Evolutionary conservation across 1,284 basidiomycete genomes (phyloP), one percentile per base, ranked within the genome.

Genomic region (Puccinia coronata): DNA sequence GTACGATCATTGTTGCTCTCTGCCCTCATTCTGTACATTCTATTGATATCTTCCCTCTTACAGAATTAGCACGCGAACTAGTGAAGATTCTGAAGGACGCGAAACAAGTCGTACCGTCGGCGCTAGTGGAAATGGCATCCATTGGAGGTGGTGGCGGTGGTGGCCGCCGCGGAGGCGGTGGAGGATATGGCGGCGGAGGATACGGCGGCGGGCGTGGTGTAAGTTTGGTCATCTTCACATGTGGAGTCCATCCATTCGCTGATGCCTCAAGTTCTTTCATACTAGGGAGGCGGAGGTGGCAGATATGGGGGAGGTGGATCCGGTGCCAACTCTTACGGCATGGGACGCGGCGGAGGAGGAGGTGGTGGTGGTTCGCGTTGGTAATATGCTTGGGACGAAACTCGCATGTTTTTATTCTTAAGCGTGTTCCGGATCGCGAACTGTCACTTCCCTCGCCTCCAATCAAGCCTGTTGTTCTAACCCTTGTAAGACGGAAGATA

Each of bases 51-150:
- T 43, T 63, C 16, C 8, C 31, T 23, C 79, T 92, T 92, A 74
- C 94, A 97, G 85, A 98, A 96, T 87, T 92, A 84, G 95, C 96
- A 23, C 92, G 95, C 72, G 96, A 99, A 86, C 90, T 99, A 20
- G 88, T 98, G 81, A 89, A 88, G 83, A 98, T 99, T 84, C 88
- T 99, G 83, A 90, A 90, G 83, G 96, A 99, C 87, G 94, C 95
- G 70, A 96, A 96, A 86, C 92, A 95, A 47, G 89, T 90, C 72
- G 89, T 99, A 36, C 95, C 96, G 31, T 90, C 92, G 78, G 94
- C 96, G 86, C 89, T 99, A 2, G 92, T 95, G 86, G 93, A 98
- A 88, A 97, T 99, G 94, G 90, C 90, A 2, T 91, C 91, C 88
- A 96, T 92, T 86, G 91, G 93, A 81, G 92, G 93, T 67, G 86